Base-by-base conservation (phyloP, 164 flowering plant species). In the Piper longum region DNA sequence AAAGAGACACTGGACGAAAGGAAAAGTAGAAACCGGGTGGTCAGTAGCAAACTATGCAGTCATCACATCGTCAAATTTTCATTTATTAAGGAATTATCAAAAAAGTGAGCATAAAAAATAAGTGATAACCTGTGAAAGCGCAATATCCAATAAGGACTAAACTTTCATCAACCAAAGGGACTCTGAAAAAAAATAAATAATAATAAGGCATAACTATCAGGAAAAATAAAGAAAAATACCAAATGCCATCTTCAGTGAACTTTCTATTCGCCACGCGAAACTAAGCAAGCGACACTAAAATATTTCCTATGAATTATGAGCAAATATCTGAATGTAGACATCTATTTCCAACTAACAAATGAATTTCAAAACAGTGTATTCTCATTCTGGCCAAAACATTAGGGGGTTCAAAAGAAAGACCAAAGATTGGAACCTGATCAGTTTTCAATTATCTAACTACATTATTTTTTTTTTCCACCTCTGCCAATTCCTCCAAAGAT, bases 141-240 rank as follows among this genome's bases (percentile, higher is more conserved):
- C 81, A 81, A 69, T 79, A 91, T 62, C 87, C 91, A 70, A 91
- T 71, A 71, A 95, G 76, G 69, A 95, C 85, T 80, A 81, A 80
- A 36, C 67, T 43, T 76, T 95, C 96, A 72, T 91, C 96, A 56
- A 91, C 82, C 18, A 89, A 73, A 69, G 96, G 93, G 71, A 81
- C 80, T 65, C 99, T 95, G 95, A 42, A 70, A 4, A 70, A 63
- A 62, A 60, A 42, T 5, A 8, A 5, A 11, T 0, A 16, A 56
- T 17, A 16, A 7, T 7, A 16, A 56, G 16, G 59, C 59, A 3
- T 16, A 48, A 48, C 12, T 9, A 48, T 48, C 9, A 48, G 9
- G 14, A 2, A 9, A 9, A 44, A 1, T 5, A 44, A 5, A 44
- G 48, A 5, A 5, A 44, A 2, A 5, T 6, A 48, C 7, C 14